Evolutionary conservation across 805 yeast species (phyloP), one percentile per base, ranked within the genome.

Genomic region (Tetrapisispora phaffii): DNA sequence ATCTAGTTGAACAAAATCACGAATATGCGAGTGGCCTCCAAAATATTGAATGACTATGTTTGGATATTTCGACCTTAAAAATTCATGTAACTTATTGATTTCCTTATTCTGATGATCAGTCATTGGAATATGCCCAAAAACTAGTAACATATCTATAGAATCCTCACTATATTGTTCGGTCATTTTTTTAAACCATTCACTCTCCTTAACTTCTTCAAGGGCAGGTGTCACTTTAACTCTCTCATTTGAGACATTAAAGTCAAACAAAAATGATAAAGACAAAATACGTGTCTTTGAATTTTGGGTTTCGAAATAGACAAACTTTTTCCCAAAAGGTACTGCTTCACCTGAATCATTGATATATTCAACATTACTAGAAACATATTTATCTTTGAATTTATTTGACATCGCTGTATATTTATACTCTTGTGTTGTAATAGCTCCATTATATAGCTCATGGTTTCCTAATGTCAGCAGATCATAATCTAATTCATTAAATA

Each of bases 1-100:
- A 57, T 90, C 97, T 42, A 80, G 69, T 3, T 76, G 67, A 7
- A 77, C 73, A 62, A 82, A 90, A 62, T 90, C 97, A 49, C 97
- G 71, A 15, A 90, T 79, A 59, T 90, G 97, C 24, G 94, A 80
- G 64, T 90, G 97, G 1, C 97, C 97, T 1, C 97, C 97, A 63
- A 90, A 82, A 54, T 83, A 85, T 60, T 87, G 96, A 44, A 90
- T 83, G 0, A 79, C 68, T 0, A 74, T 71, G 26, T 71, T 59
- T 6, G 94, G 90, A 54, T 76, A 83, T 23, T 63, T 66, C 22
- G 59, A 47, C 48, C 97, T 74, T 23, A 90, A 62, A 6, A 60
- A 62, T 0, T 53, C 36, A 49, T 71, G 75, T 1, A 72, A 48
- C 48, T 54, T 45, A n/a, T 59, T 51, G 4, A 71, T 54, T 49